A percentile compares a stretch with the other conserved stretches of the same genome.
phyloP scores from a whole-genome alignment of 352 stramenopile genomes.

The Phytophthora tentaculata region DNA sequence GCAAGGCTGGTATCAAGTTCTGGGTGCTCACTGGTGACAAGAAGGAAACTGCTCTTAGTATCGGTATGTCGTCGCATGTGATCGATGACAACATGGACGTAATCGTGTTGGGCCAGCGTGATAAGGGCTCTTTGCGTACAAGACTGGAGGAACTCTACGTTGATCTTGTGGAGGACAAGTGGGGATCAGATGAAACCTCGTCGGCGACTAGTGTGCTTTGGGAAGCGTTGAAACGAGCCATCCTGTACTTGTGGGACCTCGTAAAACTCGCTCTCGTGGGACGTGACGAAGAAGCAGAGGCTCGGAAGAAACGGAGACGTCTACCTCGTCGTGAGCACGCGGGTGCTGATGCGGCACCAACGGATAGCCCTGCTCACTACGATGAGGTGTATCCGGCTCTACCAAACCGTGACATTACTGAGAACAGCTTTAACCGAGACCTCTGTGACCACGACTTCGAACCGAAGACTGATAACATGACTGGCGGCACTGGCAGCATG shows the following conservation, averaged over 20 bases:
- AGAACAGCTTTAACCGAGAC: slow-evolving; percentile 60
- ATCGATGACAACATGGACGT: slow-evolving; percentile 93
- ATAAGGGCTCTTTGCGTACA: slow-evolving; percentile 77
- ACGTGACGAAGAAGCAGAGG: slow-evolving; percentile 72
- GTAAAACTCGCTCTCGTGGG: slow-evolving; percentile 75
- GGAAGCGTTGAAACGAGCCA: slow-evolving; percentile 75
- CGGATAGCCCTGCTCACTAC: slow-evolving; percentile 52
- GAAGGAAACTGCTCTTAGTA: slow-evolving; percentile 88
- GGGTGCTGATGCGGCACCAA: slow-evolving; percentile 37
- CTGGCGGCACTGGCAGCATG: slow-evolving; percentile 33
- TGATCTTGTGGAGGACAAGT: slow-evolving; percentile 89
- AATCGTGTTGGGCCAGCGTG: slow-evolving; percentile 82
- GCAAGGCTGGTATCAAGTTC: slow-evolving; percentile 95
- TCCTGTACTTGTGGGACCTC: slow-evolving; percentile 71
- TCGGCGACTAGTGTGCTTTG: slow-evolving; percentile 77
- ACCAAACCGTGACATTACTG: slow-evolving; percentile 58
- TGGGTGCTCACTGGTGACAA: slow-evolving; percentile 96
- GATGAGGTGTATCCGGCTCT: slow-evolving; percentile 76
- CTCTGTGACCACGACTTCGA: slow-evolving; percentile 76
- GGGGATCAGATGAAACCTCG: slow-evolving; percentile 84
- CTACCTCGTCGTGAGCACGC: slow-evolving; percentile 58
- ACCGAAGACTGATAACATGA: slow-evolving; percentile 54
- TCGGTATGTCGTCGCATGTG: slow-evolving; percentile 90
- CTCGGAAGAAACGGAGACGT: slow-evolving; percentile 71
- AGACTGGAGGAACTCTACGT: slow-evolving; percentile 88